Conservation (phyloP, 257 asterid genomes). For the Przewalskia tangutica region DNA sequence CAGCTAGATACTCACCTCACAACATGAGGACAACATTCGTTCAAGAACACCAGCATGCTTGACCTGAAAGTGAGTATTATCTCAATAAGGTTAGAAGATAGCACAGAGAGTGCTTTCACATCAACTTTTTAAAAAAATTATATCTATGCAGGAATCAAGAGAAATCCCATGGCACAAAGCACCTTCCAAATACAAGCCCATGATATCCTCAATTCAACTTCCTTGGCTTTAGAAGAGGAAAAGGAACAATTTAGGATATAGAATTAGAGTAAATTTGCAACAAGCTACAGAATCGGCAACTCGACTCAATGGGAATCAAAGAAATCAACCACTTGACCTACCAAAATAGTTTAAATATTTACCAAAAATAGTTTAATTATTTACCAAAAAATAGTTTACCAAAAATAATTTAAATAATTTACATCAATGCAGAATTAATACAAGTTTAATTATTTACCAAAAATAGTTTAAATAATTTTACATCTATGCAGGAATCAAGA, state of each 20-base stretch:
- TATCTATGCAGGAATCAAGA: background rate
- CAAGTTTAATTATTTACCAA: no score
- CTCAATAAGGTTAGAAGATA: conserved; percentile 1
- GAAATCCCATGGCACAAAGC: background rate
- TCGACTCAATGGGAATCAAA: background rate
- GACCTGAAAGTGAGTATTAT: conserved; percentile 38
- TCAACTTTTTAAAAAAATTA: background rate
- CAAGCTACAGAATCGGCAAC: background rate
- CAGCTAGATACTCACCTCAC: conserved; percentile 50
- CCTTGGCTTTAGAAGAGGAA: background rate
- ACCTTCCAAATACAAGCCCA: background rate
- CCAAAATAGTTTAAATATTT: no score
- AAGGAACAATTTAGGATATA: background rate
- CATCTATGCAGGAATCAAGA: background rate
- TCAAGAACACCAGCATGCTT: conserved; percentile 53
- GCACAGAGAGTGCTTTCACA: background rate
- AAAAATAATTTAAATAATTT: background rate
- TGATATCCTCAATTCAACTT: background rate
- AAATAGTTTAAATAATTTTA: background rate
- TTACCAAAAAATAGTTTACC: no score
- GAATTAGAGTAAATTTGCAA: background rate
- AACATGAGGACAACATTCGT: conserved; percentile 56
- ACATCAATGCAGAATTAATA: background rate
- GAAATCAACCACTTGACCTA: no score
- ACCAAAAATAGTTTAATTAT: no score